Evolutionary conservation across 495 filamentous ascomycete species (phyloP), one percentile per base, ranked within the genome.

Genomic region (Neurospora africana): DNA sequence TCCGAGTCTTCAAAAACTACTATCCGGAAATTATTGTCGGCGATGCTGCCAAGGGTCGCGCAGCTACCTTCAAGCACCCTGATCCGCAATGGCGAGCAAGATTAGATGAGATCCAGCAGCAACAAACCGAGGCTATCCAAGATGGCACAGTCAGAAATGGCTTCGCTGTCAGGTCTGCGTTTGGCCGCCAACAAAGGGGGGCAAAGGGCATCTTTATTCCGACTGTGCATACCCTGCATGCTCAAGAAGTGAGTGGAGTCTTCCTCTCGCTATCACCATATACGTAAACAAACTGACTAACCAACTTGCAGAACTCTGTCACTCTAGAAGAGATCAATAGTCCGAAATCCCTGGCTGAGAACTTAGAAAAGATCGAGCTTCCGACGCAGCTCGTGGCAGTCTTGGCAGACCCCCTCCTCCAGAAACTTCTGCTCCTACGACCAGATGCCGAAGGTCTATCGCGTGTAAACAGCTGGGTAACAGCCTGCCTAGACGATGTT

Each of bases 1-100:
- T 97, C 35, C 87, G 89, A 71, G 86, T 94, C 9, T 97, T 91
- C 82, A 95, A 95, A 76, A 92, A 93, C 77, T 95, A 95, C 77
- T 95, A 93, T 76, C 93, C 94, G 7, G 93, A 96, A 80, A 90
- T 96, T 68, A 91, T 96, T 72, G 82, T 94, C n/a, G 91, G 89
- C 40, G 89, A 89, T 76, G 80, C 85, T 19, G 85, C 84, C 27
- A 82, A 82, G 72, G 85, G 83, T 13, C 84, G 83, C 71, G 84
- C 86, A 27, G 84, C 87, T 21, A 77, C 87, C 30, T 90, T 90
- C 76, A 89, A 86, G 85, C 89, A 93, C 77, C 91, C 92, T 27
- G 89, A 93, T 77, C 85, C 83, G 4, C 90, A 94, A 82, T 97
- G 94, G 94, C 84, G 89, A 47, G 84, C 84, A 69, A 89, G 88